phyloP scores from a whole-genome alignment of 106 monocot species.

The Allium cepa region DNA sequence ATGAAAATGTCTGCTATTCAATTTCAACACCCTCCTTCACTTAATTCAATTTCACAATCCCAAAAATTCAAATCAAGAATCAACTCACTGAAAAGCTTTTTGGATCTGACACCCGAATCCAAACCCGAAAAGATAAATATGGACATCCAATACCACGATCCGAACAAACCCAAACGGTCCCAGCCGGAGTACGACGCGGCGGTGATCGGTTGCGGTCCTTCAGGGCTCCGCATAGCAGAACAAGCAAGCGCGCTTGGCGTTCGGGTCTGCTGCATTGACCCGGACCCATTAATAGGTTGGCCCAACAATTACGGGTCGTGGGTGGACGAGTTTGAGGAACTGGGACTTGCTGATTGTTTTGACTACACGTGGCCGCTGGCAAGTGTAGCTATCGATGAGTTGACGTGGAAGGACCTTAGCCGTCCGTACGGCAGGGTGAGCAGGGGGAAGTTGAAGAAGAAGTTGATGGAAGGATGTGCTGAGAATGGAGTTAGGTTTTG shows the following conservation, averaged over 20 bases:
- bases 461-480: constrained; percentile 16
- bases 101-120: constrained; percentile 18
- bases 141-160: constrained; percentile 18
- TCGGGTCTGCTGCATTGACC: constrained; percentile 26
- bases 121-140: constrained; percentile 18
- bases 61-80: neutral
- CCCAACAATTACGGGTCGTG: constrained; percentile 31
- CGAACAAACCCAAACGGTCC: constrained; percentile 1
- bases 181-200: constrained; percentile 19
- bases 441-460: constrained; percentile 14
- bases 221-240: constrained; percentile 28
- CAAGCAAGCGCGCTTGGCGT: constrained; percentile 12
- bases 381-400: constrained; percentile 8
- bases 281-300: constrained; percentile 19
- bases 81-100: constrained; percentile 4
- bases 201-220: constrained; percentile 23
- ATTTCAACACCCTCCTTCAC: neutral
- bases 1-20: constrained; percentile 1
- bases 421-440: constrained; percentile 23
- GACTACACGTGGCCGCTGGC: constrained; percentile 19
- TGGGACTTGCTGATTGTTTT: constrained; percentile 11
- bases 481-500: constrained; percentile 19
- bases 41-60: neutral
- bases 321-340: constrained; percentile 22
- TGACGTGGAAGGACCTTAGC: constrained; percentile 6